These are phyloP conservation scores for Talaromyces sp. DNA, from an alignment of 2,329 filamentous ascomycete species.

Conservation along the genomic window DNA sequence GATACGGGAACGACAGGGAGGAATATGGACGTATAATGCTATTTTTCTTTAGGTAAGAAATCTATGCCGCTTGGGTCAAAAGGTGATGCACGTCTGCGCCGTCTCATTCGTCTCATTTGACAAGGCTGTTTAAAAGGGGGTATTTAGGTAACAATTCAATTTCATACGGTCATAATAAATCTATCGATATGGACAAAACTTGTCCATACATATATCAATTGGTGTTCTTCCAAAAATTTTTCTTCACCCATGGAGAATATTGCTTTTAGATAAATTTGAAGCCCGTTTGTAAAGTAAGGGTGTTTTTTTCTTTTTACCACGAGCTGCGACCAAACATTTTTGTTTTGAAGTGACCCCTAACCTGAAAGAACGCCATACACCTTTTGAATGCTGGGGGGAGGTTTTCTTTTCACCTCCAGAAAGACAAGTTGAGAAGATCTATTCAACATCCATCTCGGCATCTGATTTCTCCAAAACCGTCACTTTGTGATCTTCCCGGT, in stretches of 20 bases:
- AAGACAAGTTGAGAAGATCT: constrained; percentile 16
- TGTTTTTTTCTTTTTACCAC: not conserved
- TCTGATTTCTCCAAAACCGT: constrained; percentile 32
- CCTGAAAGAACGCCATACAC: constrained; percentile 10
- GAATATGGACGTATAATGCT: constrained; percentile 1
- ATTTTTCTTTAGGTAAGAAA: constrained; percentile 8
- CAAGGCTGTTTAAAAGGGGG: not conserved
- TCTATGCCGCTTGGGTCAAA: not conserved
- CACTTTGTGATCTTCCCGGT: constrained; percentile 33
- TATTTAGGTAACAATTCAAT: not conserved
- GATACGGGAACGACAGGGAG: constrained; percentile 17
- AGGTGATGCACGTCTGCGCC: not conserved
- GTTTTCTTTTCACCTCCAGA: constrained; percentile 1
- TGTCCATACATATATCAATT: not conserved
- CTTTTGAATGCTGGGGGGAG: constrained; percentile 25
- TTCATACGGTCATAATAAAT: not conserved
- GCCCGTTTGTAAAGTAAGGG: not conserved
- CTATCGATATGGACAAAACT: not conserved
- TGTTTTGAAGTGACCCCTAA: not conserved
- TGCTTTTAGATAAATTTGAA: not conserved
- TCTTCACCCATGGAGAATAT: not conserved
- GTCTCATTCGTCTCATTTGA: not conserved
- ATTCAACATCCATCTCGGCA: constrained; percentile 39
- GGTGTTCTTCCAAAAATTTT: not conserved
- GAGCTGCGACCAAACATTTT: not conserved